These are phyloP conservation scores for Monilinia aucupariae DNA, from an alignment of 2,329 filamentous ascomycete species.

Conservation along the genomic window DNA sequence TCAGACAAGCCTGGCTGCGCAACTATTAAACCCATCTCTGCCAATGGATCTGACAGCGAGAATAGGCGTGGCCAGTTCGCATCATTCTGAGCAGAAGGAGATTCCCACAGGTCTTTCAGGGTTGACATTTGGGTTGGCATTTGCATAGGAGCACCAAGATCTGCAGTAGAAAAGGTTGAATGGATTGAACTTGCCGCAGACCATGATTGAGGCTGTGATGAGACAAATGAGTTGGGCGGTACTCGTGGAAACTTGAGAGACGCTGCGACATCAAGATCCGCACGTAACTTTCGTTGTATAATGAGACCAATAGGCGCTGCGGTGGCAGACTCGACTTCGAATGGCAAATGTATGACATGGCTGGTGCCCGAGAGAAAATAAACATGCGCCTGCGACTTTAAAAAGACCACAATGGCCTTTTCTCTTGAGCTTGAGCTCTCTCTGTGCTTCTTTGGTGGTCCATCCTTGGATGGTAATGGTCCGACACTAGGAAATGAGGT, in stretches of 20 bases:
- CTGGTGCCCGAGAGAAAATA: slow-evolving; percentile 84
- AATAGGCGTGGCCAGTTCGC: slow-evolving; percentile 70
- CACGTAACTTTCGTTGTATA: slow-evolving; percentile 70
- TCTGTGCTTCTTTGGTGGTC: slow-evolving; percentile 28
- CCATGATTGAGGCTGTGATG: slow-evolving; percentile 56
- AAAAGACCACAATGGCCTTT: slow-evolving; percentile 79
- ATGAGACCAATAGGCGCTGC: slow-evolving; percentile 78
- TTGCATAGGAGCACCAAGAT: slow-evolving; percentile 50
- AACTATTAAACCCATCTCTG: slow-evolving; percentile 80
- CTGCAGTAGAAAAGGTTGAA: slow-evolving; percentile 52
- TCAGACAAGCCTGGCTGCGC: slow-evolving; percentile 45
- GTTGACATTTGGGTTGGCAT: slow-evolving; percentile 49
- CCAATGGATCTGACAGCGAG: slow-evolving; percentile 76
- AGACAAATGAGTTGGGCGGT: slow-evolving; percentile 79
- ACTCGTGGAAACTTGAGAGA: slow-evolving; percentile 55
- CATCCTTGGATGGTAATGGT: slow-evolving; percentile 26
- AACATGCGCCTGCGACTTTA: slow-evolving; percentile 88
- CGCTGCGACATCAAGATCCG: slow-evolving; percentile 46
- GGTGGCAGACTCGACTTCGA: slow-evolving; percentile 84
- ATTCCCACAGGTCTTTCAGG: slow-evolving; percentile 54
- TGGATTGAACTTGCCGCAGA: slow-evolving; percentile 45
- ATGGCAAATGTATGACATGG: slow-evolving; percentile 88
- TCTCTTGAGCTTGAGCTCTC: slow-evolving; percentile 35
- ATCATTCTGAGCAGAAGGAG: slow-evolving; percentile 47
- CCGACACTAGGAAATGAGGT: slow-evolving; percentile 62